Conservation (phyloP, 768 basidiomycete genomes). For the Leccinum disarticulatum region DNA sequence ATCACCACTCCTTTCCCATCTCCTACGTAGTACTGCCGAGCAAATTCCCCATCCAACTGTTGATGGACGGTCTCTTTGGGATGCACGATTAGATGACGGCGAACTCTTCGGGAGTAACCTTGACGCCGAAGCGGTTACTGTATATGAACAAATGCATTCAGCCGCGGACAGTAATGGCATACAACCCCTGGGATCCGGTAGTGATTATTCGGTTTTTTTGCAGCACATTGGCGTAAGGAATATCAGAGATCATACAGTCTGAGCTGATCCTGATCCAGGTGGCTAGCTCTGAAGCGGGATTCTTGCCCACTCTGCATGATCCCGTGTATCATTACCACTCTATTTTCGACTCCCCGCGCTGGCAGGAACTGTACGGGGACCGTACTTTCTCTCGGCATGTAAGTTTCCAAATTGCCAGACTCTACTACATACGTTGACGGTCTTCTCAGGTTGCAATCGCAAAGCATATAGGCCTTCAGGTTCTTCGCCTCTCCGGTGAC, state of each 20-base stretch:
- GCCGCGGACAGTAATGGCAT: no score
- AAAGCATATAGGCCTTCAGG: conserved; percentile 61
- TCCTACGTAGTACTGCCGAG: conserved; percentile 65
- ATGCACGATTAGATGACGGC: conserved; percentile 59
- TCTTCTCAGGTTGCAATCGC: conserved; percentile 59
- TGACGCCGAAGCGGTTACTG: no score
- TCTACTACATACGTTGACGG: no score
- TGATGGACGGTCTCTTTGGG: conserved; percentile 70
- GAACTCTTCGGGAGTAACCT: conserved; percentile 28
- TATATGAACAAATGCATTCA: no score
- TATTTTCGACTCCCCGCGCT: conserved; percentile 69
- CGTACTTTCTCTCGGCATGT: conserved; percentile 75
- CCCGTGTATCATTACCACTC: conserved; percentile 76
- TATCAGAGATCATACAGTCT: no score
- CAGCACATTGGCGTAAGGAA: conserved; percentile 62
- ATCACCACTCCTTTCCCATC: conserved; percentile 81
- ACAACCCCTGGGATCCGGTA: conserved; percentile 74
- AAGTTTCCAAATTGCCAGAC: conserved; percentile 18
- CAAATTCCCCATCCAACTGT: conserved; percentile 74
- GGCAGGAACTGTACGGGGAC: conserved; percentile 76
- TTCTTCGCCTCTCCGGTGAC: conserved; percentile 59
- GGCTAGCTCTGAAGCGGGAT: conserved; percentile 36
- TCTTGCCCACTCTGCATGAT: conserved; percentile 42
- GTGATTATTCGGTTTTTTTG: conserved; percentile 91
- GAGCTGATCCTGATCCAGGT: conserved; percentile 19